Base-by-base conservation (phyloP, 192 early-diverging fungal genomes). In the Coemansia sp. region DNA sequence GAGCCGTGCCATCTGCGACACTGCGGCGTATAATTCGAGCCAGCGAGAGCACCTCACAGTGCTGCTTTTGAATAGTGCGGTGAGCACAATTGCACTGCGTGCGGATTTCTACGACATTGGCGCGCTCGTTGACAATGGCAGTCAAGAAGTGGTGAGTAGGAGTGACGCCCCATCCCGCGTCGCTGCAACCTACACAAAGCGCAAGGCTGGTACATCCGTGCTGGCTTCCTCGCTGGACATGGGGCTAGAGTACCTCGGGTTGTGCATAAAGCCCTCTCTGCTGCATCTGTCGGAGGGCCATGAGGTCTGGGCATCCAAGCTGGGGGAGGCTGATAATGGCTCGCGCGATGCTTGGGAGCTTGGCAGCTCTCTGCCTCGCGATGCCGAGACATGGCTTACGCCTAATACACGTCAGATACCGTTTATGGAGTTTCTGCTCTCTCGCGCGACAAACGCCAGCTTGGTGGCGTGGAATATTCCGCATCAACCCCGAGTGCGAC, bases 31-130 rank as follows among this genome's bases (percentile, higher is more conserved):
- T 16, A 61, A 47, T 23, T 13, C 43, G 28, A 36, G 28, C 10
- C 63, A 69, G 34, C 33, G 55, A 47, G 53, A 62, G 38, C 56
- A 74, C 11, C 36, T 74, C 4, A 12, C 59, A 25, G 37, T 68
- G 14, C 64, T 79, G 39, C 39, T 70, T 33, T 57, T 66, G 35
- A 74, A 65, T 56, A 52, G 37, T 20, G 47, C 52, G 16, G 16
- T 53, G 13, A 38, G 25, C 18, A 68, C 72, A 2, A 47, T 79
- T 56, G 72, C 77, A 6, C 56, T 71, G 55, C 77, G 77, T 42
- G 58, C 62, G 8, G 77, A 79, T 59, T 79, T 74, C 56, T 67
- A 79, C 58, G 68, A 70, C 35, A 59, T 69, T 43, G 77, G 72
- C 1, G 25, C 62, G 42, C 77, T 79, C 59, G 77, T 74, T 16